phyloP scores from a whole-genome alignment of 805 yeast genomes.

The Suhomyces xylopsoci region DNA sequence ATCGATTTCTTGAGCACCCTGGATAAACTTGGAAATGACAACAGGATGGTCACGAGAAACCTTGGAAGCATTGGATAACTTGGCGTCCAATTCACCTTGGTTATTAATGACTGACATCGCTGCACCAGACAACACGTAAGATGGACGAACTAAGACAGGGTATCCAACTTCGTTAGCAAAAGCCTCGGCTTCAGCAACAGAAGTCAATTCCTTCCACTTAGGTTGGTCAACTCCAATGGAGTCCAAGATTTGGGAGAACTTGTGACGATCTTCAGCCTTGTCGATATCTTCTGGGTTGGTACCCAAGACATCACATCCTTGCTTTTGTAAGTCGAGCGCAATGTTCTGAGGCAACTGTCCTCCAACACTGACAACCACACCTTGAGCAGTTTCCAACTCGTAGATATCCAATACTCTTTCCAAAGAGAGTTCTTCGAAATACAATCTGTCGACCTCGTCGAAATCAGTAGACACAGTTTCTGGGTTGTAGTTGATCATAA shows the following conservation, averaged over 20 bases:
- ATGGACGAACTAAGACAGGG: conserved; percentile 97
- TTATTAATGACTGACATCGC: conserved; percentile 93
- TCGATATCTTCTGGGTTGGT: conserved; percentile 94
- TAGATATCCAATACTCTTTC: conserved; percentile 98
- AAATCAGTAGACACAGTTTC: conserved; percentile 98
- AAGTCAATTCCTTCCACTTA: conserved; percentile 92
- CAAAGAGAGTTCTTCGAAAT: conserved; percentile 90
- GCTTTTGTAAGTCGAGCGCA: conserved; percentile 75
- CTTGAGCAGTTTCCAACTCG: conserved; percentile 84
- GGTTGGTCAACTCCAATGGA: conserved; percentile 95
- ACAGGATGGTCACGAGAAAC: conserved; percentile 97
- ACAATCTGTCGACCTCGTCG: conserved; percentile 96
- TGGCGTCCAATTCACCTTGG: conserved; percentile 74
- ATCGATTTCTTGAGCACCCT: conserved; percentile 95
- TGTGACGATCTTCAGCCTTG: conserved; percentile 97
- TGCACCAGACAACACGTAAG: conserved; percentile 96
- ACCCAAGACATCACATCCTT: conserved; percentile 88
- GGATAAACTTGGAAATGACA: conserved; percentile 92
- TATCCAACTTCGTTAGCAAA: conserved; percentile 86
- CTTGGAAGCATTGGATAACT: conserved; percentile 82
- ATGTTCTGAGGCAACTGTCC: conserved; percentile 98
- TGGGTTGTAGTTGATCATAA: conserved; percentile 97
- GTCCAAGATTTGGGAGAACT: conserved; percentile 91
- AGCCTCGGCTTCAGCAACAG: conserved; percentile 76
- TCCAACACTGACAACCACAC: conserved; percentile 95